Base-by-base conservation (phyloP, 2,329 filamentous ascomycete species). In the Phaeomoniella chlamydospora region DNA sequence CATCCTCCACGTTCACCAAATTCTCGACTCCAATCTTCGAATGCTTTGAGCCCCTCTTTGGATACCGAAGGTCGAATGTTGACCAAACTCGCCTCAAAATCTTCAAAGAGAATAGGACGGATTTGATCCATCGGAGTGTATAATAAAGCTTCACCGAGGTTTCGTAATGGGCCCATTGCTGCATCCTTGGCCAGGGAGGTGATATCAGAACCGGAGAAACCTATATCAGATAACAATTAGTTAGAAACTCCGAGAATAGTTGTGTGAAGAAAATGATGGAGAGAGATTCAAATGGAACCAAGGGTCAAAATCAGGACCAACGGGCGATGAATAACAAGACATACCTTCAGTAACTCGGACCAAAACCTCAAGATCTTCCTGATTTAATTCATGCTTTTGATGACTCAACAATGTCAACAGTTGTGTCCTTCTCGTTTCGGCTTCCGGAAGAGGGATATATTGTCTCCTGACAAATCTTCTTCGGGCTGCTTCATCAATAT, bases 171-270 rank as follows among this genome's bases (percentile, higher is more conserved):
- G 0, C 90, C 88, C 90, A 98, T 98, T 2, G 90, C 90, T 5
- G 90, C 90, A 53, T 98, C 90, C 59, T 98, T 98, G 5, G 90
- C 90, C 5, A 98, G 66, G 1, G 90, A 87, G 15, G 90, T 96
- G 45, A 98, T 94, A 51, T 98, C 90, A 2, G 86, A 94, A 31
- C 90, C 90, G 5, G 86, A 94, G 60, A 94, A 98, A n/a, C 86
- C 87, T 94, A 45, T 14, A 17, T 15, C 6, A 31, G 46, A 41
- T 12, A 38, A 35, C 15, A 41, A 33, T 35, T 35, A 44, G 17
- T 39, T 32, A 12, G n/a, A n/a, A n/a, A n/a, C n/a, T n/a, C n/a
- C n/a, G n/a, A n/a, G n/a, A n/a, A n/a, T n/a, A n/a, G n/a, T n/a
- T n/a, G n/a, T n/a, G n/a, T n/a, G n/a, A n/a, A n/a, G n/a, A n/a